Evolutionary conservation across 139 green algal genomes (phyloP).

Genomic region (Coccomyxa sp.): DNA sequence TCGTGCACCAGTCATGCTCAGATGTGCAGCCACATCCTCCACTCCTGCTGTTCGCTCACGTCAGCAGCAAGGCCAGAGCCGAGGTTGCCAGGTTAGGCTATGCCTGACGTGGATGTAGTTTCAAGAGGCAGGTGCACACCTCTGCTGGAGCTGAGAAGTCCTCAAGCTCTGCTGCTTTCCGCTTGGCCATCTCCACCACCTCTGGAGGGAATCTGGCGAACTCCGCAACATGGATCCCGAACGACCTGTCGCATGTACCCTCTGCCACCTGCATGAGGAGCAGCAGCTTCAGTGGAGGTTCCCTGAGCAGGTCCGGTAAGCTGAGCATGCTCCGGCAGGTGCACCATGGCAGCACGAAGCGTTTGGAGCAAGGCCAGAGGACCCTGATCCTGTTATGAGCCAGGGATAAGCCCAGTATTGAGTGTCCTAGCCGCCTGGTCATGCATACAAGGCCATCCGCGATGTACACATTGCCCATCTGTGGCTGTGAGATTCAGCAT

Average conservation of each 20-base stretch:
- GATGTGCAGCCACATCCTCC: not conserved
- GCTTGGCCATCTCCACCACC: constrained; percentile 72
- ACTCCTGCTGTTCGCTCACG: not conserved
- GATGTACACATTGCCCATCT: too few species aligned
- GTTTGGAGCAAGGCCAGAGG: too few species aligned
- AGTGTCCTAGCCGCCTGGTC: not conserved
- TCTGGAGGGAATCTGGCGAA: constrained; percentile 81
- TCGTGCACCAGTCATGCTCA: not conserved
- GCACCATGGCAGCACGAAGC: too few species aligned
- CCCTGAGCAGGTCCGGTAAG: not conserved
- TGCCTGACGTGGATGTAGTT: too few species aligned
- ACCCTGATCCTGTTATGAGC: not conserved
- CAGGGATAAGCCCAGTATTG: not conserved
- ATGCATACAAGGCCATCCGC: not conserved
- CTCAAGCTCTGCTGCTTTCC: constrained; percentile 75
- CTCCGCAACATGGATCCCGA: constrained; percentile 93
- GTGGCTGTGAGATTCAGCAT: too few species aligned
- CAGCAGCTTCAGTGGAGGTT: not conserved
- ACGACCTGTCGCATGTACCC: constrained; percentile 89
- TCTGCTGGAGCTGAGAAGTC: constrained; percentile 28
- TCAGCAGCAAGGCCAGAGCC: too few species aligned
- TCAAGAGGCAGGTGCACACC: too few species aligned
- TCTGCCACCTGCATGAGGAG: constrained; percentile 33
- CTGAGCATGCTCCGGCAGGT: too few species aligned
- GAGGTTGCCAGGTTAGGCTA: too few species aligned